These are phyloP conservation scores for Xylaria venustula DNA, from an alignment of 495 filamentous ascomycete species.

Conservation along the genomic window DNA sequence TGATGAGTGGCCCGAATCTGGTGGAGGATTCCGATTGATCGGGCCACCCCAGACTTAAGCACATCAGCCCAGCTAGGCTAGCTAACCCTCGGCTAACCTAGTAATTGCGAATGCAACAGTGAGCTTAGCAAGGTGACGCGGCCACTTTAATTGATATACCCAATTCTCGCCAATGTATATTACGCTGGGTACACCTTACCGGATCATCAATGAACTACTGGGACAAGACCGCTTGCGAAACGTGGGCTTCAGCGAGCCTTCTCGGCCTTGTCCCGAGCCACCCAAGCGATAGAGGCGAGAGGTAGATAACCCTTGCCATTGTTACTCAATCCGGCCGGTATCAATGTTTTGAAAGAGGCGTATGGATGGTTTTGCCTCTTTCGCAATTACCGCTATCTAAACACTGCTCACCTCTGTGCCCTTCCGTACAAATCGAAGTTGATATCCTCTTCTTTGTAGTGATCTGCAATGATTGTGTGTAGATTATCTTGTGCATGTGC, in stretches of 20 bases:
- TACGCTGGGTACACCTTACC: neutral
- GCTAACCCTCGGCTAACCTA: neutral
- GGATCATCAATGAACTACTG: neutral
- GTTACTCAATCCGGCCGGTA: neutral
- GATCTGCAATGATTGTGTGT: constrained; percentile 77
- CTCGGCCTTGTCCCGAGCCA: neutral
- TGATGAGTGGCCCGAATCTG: neutral
- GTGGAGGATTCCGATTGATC: constrained; percentile 1
- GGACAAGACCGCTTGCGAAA: neutral
- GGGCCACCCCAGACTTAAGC: constrained; percentile 16
- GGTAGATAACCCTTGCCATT: neutral
- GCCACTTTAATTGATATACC: constrained; percentile 9
- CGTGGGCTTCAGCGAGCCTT: too few species aligned
- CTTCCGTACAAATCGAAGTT: constrained; percentile 51
- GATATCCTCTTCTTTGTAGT: constrained; percentile 81
- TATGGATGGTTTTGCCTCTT: constrained; percentile 6
- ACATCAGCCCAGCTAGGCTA: constrained; percentile 15
- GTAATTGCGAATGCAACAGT: neutral
- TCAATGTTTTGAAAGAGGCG: neutral
- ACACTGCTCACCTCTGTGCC: constrained; percentile 18
- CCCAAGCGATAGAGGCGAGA: neutral
- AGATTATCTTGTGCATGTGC: constrained; percentile 79
- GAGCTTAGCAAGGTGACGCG: constrained; percentile 26
- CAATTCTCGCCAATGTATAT: neutral
- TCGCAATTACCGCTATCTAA: neutral